Evolutionary conservation across 257 asterid species (phyloP), one percentile per base, ranked within the genome.

Genomic region (Asclepias syriaca): DNA sequence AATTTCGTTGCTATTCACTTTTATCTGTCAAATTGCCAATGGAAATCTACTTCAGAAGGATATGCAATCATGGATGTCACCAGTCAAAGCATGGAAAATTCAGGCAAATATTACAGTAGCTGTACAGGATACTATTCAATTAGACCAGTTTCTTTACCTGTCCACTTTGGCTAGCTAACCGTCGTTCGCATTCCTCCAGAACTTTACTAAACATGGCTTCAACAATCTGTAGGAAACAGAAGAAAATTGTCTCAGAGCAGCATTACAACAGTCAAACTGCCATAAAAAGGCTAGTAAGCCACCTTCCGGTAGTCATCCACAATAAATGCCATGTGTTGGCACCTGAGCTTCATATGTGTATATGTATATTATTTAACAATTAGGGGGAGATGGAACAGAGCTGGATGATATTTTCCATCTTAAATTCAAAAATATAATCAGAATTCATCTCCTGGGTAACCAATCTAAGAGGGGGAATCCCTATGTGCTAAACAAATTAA

Each of bases 141-240:
- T 14, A 60, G 16, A 13, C 68, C 56, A 43, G 67, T 48, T 54
- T 29, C 39, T 78, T 80, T 72, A 87, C 97, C 93, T 81, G 88
- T 58, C 72, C 89, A 70, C 72, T 83, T 67, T 80, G 87, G 65
- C 77, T 68, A 51, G 82, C 84, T 29, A 89, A 60, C 69, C 85
- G 79, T n/a, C 60, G 80, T 73, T 90, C 94, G 76, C 85, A 85
- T 83, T 90, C 96, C 74, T 87, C 91, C 91, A 89, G 84, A 40
- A 90, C 89, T 83, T 85, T 84, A 56, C 83, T 82, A 65, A 93
- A 77, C 82, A 90, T 82, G 85, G 66, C 80, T 80, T 90, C 98
- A 79, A 93, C 90, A 79, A 90, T 76, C 98, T 93, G 92, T 69
- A 68, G 43, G 73, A 75, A 63, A 74, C 34, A 57, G 75, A 74